Evolutionary conservation across 176 grass and related monocot genomes (phyloP), one percentile per base, ranked within the genome.

Genomic region (Alloteropsis semialata): DNA sequence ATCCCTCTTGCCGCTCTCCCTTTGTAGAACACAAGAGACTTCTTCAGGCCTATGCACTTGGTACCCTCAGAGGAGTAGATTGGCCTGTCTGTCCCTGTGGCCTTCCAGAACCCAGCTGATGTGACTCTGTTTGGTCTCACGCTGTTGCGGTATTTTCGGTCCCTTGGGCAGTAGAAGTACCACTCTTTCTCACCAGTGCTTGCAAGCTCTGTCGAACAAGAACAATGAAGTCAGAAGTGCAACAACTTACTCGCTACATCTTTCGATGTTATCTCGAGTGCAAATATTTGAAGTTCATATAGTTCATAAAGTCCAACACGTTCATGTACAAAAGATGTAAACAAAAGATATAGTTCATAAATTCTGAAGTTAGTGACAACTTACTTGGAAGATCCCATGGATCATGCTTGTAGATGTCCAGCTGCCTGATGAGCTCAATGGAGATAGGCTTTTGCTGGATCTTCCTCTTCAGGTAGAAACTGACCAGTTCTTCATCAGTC

Each of bases 91-190:
- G 93, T 99, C 76, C 97, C 97, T 10, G 97, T 99, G 80, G 97
- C 97, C 73, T 99, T 99, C 97, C 97, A 99, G 75, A 99, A 96
- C 34, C 97, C 97, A 22, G 91, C 91, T 25, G 89, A 77, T 6
- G 97, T 99, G 24, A 99, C 97, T 80, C 93, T 78, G 78, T 99
- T 99, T 6, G 97, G 97, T 66, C 97, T 90, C 1, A 82, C 81
- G 15, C 93, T 99, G 69, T 96, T 99, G 65, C 97, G 87, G 14
- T 99, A 99, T 61, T 99, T 99, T 3, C 97, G 58, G 64, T 96
- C 97, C 77, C 97, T 96, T 5, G 89, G 97, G 32, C 97, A 99
- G 83, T 96, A 96, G 81, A 99, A 99, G 74, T 99, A 99, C 97
- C 93, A 99, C 83, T 99, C 97, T 42, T 92, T 96, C 76, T 99